A percentile compares a stretch with the other conserved stretches of the same genome.
These are phyloP conservation scores for Bipolaris cookei DNA, from an alignment of 2,329 filamentous ascomycete species.

Conservation along the genomic window DNA sequence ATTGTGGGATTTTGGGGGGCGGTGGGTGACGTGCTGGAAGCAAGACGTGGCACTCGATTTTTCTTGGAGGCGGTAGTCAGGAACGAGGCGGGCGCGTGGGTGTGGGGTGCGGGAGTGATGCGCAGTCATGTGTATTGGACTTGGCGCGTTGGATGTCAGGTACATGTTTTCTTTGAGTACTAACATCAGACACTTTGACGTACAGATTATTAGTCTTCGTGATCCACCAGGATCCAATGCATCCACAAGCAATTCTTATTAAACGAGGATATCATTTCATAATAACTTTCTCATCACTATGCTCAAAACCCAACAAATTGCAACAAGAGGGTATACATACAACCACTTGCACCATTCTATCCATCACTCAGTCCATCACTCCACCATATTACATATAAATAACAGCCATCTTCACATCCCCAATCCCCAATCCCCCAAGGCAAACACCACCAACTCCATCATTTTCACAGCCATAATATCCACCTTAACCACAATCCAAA, in stretches of 20 bases:
- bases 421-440: neutral
- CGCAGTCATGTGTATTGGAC: constrained; percentile 17
- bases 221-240: too few species aligned
- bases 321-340: constrained; percentile 2
- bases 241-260: too few species aligned
- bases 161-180: neutral
- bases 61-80: neutral
- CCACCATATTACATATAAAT: neutral
- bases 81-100: neutral
- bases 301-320: neutral
- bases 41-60: neutral
- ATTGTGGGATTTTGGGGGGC: constrained; percentile 4
- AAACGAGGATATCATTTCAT: neutral
- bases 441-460: constrained; percentile 1
- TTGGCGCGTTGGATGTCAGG: constrained; percentile 14
- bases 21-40: neutral
- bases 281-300: neutral
- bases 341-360: neutral
- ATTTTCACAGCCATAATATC: neutral
- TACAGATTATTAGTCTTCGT: too few species aligned
- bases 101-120: neutral
- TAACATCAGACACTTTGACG: neutral
- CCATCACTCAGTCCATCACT: neutral
- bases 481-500: neutral
- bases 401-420: neutral